A percentile compares a stretch with the other conserved stretches of the same genome.
phyloP scores from a whole-genome alignment of 2,329 filamentous ascomycete species.

The Hymenoscyphus fraxineus region DNA sequence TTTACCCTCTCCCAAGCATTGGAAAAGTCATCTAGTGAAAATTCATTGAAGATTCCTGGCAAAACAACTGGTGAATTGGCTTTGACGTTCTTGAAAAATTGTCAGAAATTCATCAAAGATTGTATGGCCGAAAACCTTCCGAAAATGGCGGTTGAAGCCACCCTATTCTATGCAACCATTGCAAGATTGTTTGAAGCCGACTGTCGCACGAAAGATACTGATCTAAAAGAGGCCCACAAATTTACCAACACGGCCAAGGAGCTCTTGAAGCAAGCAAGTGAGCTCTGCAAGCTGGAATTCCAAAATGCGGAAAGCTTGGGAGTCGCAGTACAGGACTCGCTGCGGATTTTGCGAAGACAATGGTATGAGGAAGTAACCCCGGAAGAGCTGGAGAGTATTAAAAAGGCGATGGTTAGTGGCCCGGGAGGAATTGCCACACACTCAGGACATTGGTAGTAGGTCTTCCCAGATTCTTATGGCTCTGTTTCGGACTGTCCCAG shows the following conservation, averaged over 20 bases:
- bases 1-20: slow-evolving; percentile 27
- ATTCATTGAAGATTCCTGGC: slow-evolving; percentile 20
- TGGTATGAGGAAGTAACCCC: slow-evolving; percentile 41
- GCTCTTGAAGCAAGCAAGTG: slow-evolving; percentile 31
- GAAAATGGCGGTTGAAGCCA: slow-evolving; percentile 38
- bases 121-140: slow-evolving; percentile 35
- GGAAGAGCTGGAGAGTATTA: slow-evolving; percentile 43
- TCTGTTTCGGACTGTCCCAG: too few relatives aligned
- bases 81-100: slow-evolving; percentile 29
- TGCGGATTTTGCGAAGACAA: slow-evolving; percentile 32
- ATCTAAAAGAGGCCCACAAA: slow-evolving; percentile 17
- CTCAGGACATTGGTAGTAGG: slow-evolving; percentile 55
- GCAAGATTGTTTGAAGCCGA: slow-evolving; percentile 28
- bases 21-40: slow-evolving; percentile 9
- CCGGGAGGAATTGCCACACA: slow-evolving; percentile 38
- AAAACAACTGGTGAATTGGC: slow-evolving; percentile 13
- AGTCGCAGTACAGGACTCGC: slow-evolving; percentile 31
- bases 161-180: slow-evolving; percentile 35
- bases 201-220: slow-evolving; percentile 14
- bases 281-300: slow-evolving; percentile 36
- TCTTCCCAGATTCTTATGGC: not conserved
- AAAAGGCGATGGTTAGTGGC: slow-evolving; percentile 45
- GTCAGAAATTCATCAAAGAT: slow-evolving; percentile 32
- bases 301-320: slow-evolving; percentile 23
- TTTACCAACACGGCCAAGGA: slow-evolving; percentile 20